These are phyloP conservation scores for Whalleya microplaca DNA, from an alignment of 2,329 filamentous ascomycete species.

Conservation along the genomic window DNA sequence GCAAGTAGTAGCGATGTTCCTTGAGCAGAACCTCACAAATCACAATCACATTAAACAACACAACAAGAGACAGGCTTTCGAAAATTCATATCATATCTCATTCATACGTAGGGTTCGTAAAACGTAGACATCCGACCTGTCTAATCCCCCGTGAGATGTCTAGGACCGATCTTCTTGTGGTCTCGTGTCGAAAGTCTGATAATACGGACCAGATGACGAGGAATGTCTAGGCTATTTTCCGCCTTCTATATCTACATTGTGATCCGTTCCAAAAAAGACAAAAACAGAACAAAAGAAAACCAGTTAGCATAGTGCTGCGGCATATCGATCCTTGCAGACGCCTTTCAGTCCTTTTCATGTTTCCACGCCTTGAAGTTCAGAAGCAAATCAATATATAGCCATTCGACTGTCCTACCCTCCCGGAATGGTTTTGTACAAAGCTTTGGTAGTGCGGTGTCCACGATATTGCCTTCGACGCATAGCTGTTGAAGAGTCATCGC, in stretches of 20 bases:
- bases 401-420: slow-evolving; percentile 3
- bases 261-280: slow-evolving; percentile 8
- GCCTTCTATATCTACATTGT: slow-evolving; percentile 28
- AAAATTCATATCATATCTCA: slow-evolving; percentile 38
- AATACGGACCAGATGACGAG: slow-evolving; percentile 5
- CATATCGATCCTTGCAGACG: neutral
- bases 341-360: neutral
- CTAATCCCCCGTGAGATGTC: slow-evolving; percentile 17
- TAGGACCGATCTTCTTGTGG: slow-evolving; percentile 5
- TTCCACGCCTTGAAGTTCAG: slow-evolving; percentile 5
- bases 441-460: slow-evolving; percentile 5
- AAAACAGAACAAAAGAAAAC: slow-evolving; percentile 9
- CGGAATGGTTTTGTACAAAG: slow-evolving; percentile 12
- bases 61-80: neutral
- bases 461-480: slow-evolving; percentile 1
- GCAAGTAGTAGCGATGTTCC: too few species aligned
- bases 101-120: slow-evolving; percentile 39
- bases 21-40: too few species aligned
- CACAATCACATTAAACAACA: neutral
- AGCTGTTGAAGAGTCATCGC: neutral
- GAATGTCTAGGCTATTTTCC: slow-evolving; percentile 11
- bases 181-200: slow-evolving; percentile 2
- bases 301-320: slow-evolving; percentile 9
- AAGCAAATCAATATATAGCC: slow-evolving; percentile 7
- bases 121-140: slow-evolving; percentile 27